phyloP scores from a whole-genome alignment of 139 green algal species.

The Marvania coccoides region DNA sequence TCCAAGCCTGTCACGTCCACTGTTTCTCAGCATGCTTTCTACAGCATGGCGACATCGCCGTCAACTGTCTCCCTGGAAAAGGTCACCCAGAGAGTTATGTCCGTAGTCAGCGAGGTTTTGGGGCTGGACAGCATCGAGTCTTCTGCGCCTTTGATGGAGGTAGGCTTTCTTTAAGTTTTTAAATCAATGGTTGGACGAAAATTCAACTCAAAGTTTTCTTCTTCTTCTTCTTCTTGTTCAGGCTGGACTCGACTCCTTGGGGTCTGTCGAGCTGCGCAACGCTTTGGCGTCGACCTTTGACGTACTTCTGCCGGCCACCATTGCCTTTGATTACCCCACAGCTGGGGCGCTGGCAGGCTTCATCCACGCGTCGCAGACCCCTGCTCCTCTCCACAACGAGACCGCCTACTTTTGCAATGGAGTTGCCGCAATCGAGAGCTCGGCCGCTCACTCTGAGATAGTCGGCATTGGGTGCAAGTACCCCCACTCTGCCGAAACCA shows the following conservation, averaged over 20 bases:
- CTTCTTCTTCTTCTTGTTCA: conserved; percentile 40
- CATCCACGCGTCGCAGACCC: background rate
- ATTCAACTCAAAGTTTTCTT: too few species aligned
- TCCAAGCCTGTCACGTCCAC: too few species aligned
- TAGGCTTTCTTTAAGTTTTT: too few species aligned
- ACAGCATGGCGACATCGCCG: too few species aligned
- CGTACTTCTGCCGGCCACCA: conserved; percentile 23
- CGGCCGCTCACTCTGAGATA: background rate
- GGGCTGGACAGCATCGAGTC: background rate
- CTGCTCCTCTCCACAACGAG: background rate
- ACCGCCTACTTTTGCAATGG: background rate
- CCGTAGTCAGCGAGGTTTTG: background rate
- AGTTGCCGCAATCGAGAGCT: background rate
- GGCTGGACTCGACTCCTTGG: conserved; percentile 57
- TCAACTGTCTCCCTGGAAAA: background rate
- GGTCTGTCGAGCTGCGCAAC: background rate
- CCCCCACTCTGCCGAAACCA: background rate
- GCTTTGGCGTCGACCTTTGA: conserved; percentile 11
- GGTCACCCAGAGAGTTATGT: background rate
- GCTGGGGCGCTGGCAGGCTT: conserved; percentile 20
- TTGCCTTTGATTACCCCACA: conserved; percentile 48
- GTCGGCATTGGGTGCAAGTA: conserved; percentile 7
- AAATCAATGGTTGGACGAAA: too few species aligned
- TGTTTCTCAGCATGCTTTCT: too few species aligned
- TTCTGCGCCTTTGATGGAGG: background rate